Evolutionary conservation across 768 basidiomycete genomes (phyloP).

Genomic region (Serendipita sp.): DNA sequence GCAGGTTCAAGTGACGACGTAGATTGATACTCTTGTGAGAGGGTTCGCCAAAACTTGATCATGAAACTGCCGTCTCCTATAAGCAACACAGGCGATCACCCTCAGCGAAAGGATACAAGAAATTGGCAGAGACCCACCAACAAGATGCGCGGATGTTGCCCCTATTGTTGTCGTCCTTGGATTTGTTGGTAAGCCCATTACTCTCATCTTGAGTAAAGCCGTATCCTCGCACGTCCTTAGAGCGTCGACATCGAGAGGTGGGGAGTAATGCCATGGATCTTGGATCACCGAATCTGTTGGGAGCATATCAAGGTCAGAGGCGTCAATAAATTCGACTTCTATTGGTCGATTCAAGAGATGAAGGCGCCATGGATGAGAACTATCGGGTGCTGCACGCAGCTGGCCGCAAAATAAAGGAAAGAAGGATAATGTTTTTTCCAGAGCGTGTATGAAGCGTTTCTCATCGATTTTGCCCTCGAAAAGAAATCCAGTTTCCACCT

Average conservation of each 20-base stretch:
- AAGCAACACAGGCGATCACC: neutral
- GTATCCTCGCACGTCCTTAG: neutral
- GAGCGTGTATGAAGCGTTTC: neutral
- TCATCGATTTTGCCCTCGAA: neutral
- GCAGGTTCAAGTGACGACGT: neutral
- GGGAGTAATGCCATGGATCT: neutral
- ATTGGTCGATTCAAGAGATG: neutral
- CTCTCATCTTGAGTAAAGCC: neutral
- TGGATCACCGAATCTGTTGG: neutral
- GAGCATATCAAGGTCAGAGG: neutral
- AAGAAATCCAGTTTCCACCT: neutral
- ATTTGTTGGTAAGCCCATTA: neutral
- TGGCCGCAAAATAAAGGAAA: slow-evolving; percentile 3
- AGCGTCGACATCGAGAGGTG: neutral
- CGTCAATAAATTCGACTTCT: neutral
- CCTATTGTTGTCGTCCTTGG: neutral
- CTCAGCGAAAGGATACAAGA: too few species aligned
- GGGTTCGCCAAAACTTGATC: neutral
- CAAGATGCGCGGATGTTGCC: neutral
- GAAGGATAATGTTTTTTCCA: neutral
- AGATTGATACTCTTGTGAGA: neutral
- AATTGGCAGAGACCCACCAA: neutral
- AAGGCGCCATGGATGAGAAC: neutral
- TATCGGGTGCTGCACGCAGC: neutral
- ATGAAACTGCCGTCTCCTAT: slow-evolving; percentile 4